Base-by-base conservation (phyloP, 179 eudicot species). In the Beta lomatogona region DNA sequence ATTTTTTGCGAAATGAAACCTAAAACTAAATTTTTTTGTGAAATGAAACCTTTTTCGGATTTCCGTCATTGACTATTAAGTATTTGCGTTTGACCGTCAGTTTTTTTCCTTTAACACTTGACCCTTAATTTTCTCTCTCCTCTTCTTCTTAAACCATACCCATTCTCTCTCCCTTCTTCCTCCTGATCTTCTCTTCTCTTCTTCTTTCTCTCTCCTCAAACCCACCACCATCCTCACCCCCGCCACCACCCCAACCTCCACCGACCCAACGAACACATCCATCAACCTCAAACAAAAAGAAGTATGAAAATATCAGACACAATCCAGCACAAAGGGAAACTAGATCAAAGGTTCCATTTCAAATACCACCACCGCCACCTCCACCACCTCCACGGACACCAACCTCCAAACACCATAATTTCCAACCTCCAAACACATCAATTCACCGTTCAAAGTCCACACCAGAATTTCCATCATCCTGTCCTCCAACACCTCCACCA, bases 401-500 rank as follows among this genome's bases (percentile, higher is more conserved):
- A 31, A 25, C 28, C 75, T 82, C 0, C 82, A 78, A 12, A 25
- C 68, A 44, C 28, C 28, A 25, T 25, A 25, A 25, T 25, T 25
- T 86, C 11, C 88, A 87, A 21, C 44, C 90, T 75, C 83, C 89
- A 66, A 79, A 82, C 44, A 41, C n/a, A 31, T 79, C 87, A 70
- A 82, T 85, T 25, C 36, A 85, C 50, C 80, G 85, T 28, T 85
- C 87, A 13, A 79, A 85, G 66, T 89, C 90, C 11, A 80, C 82
- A 18, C 76, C 82, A 6, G 86, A 55, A 75, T 85, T 80, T 61
- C 88, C 82, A 44, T 87, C 85, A 13, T 73, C 85, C 19, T 87
- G 91, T 9, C 87, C 93, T 7, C 88, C 90, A 5, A 89, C 88
- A 3, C 91, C 90, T 0, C 91, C 92, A 0, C 88, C 93, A 0